These are phyloP conservation scores for Yarrowia hollandica DNA, from an alignment of 805 yeast species.

Conservation along the genomic window DNA sequence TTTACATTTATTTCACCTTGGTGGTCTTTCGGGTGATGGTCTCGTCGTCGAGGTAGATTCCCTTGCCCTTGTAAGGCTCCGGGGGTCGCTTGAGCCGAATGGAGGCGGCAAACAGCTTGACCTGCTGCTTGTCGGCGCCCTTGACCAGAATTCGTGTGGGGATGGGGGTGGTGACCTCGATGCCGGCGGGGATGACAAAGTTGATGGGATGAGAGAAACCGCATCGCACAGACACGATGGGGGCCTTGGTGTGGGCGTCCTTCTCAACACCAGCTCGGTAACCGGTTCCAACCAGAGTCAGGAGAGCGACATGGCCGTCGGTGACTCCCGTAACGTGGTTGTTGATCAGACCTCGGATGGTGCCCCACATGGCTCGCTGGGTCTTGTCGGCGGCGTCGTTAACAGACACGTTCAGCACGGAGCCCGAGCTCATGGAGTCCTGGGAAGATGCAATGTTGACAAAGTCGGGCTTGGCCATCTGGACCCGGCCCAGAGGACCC, in stretches of 20 bases:
- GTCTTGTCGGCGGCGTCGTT: conserved; percentile 54
- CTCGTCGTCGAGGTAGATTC: conserved; percentile 89
- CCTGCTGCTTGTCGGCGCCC: conserved; percentile 85
- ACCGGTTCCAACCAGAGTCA: conserved; percentile 95
- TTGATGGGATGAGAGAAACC: conserved; percentile 85
- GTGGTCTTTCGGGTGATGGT: conserved; percentile 86
- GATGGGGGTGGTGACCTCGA: conserved; percentile 72
- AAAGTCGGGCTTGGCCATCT: conserved; percentile 11
- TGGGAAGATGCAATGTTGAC: conserved; percentile 1
- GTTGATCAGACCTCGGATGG: conserved; percentile 72
- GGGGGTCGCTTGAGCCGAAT: conserved; percentile 89
- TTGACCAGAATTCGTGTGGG: conserved; percentile 84
- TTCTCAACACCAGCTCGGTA: conserved; percentile 82
- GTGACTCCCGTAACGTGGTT: conserved; percentile 84
- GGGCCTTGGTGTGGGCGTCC: conserved; percentile 46
- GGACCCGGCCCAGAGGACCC: conserved; percentile 24
- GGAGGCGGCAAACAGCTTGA: conserved; percentile 82
- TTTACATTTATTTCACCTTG: conserved; percentile 71
- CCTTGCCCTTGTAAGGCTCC: conserved; percentile 98
- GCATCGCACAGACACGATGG: conserved; percentile 70
- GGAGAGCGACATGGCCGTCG: conserved; percentile 86
- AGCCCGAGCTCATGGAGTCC: conserved; percentile 7
- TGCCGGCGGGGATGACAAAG: conserved; percentile 71
- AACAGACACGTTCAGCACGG: conserved; percentile 50
- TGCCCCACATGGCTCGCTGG: conserved; percentile 95